Base-by-base conservation (phyloP, 495 filamentous ascomycete species). In the Aspergillus affinis region DNA sequence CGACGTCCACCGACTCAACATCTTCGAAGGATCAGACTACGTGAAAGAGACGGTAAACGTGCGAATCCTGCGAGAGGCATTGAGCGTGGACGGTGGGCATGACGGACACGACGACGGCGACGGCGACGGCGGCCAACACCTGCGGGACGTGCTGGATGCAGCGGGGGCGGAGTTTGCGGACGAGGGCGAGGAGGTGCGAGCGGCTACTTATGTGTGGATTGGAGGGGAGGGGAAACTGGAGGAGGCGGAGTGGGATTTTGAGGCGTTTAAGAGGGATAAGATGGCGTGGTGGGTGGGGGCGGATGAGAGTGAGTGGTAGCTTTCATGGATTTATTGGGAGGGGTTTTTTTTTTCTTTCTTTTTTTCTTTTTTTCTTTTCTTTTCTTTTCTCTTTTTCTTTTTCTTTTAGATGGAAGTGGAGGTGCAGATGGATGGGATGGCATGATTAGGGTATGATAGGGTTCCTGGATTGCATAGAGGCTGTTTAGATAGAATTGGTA, bases 1-100 rank as follows among this genome's bases (percentile, higher is more conserved):
- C 0, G 91, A 97, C 66, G 73, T 97, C 27, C 74, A 80, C 64
- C 84, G 90, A 7, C 81, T 98, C 2, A 92, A 98, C 63, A 68
- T 74, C 9, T 98, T 96, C 63, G 94, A 98, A 70, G 94, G 94
- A 0, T 49, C 53, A 0, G 81, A 91, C 66, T 98, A 98, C 67
- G 69, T 78, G 23, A 82, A 90, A 41, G 66, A 70, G 19, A 75
- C 65, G 12, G 90, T 97, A 6, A 78, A 71, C 7, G 87, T 87
- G 23, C 79, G 76, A 23, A 62, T 88, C 2, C 65, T 92, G 27
- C 69, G 66, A 3, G 77, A 76, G 10, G 68, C 74, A 0, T 68
- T 75, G 0, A 72, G 67, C 19, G 47, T 49, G 27, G 50, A 27
- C 15, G 57, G 21, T 8, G 27, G 23, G 6, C 49, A 29, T 10